These are phyloP conservation scores for Candida tallmaniae DNA, from an alignment of 805 yeast species.

Conservation along the genomic window DNA sequence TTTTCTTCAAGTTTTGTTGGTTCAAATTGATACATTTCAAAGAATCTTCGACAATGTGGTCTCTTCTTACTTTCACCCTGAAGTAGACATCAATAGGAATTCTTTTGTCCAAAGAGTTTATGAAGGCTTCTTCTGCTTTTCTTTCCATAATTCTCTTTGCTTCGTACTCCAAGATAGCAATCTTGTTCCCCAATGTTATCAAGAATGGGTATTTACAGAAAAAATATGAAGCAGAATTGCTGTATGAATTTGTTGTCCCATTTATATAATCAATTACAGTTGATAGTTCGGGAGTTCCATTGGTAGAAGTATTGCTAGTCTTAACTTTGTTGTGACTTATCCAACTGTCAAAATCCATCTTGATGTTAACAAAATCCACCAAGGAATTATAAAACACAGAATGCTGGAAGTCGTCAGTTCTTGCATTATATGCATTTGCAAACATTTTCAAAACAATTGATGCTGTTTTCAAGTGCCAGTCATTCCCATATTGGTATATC, in stretches of 20 bases:
- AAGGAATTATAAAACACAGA: constrained; percentile 70
- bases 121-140: constrained; percentile 85
- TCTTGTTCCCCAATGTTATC: constrained; percentile 77
- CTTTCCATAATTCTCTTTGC: constrained; percentile 77
- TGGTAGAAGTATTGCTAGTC: constrained; percentile 6
- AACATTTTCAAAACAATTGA: constrained; percentile 54
- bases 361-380: constrained; percentile 74
- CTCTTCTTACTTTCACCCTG: constrained; percentile 64
- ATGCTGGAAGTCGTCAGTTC: constrained; percentile 21
- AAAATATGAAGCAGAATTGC: constrained; percentile 38
- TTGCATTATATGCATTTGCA: constrained; percentile 47
- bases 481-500: constrained; percentile 62
- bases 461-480: constrained; percentile 78
- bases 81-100: constrained; percentile 64
- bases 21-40: constrained; percentile 55
- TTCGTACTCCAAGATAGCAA: constrained; percentile 75
- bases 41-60: constrained; percentile 68
- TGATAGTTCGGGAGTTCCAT: constrained; percentile 27
- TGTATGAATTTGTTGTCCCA: constrained; percentile 28
- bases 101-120: constrained; percentile 63
- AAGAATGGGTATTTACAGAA: constrained; percentile 85
- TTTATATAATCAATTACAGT: constrained; percentile 46
- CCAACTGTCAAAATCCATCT: constrained; percentile 84
- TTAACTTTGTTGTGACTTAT: constrained; percentile 37
- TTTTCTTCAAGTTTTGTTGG: constrained; percentile 61